A percentile compares a stretch with the other conserved stretches of the same genome.
Conservation (phyloP, 352 stramenopile genomes). For the Pythium aristosporum region DNA sequence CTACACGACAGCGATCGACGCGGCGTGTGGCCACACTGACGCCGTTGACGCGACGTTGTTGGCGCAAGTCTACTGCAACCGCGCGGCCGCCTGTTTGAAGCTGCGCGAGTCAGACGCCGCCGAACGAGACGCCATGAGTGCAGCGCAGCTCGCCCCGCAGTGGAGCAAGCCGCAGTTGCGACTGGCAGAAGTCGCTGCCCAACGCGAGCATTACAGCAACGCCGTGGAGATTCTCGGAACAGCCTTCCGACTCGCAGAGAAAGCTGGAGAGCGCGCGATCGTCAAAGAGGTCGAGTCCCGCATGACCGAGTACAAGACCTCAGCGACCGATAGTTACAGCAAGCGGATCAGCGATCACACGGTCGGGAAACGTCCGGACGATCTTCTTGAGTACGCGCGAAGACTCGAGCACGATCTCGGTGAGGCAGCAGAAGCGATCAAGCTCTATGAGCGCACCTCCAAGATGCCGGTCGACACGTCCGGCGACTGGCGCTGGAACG, state of each 20-base stretch:
- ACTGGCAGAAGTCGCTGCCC: background rate
- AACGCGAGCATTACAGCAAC: background rate
- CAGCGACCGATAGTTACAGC: too few relatives aligned
- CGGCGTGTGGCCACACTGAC: background rate
- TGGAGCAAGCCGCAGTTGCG: slow-evolving; percentile 3
- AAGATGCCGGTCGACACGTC: slow-evolving; percentile 1
- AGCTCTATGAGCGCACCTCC: background rate
- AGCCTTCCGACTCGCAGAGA: background rate
- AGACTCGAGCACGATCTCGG: background rate
- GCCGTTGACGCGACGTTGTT: background rate
- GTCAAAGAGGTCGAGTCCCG: background rate
- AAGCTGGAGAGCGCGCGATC: background rate
- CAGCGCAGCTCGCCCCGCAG: background rate
- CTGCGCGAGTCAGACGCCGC: background rate
- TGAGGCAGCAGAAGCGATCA: background rate
- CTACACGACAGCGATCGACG: slow-evolving; percentile 1
- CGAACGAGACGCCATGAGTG: background rate
- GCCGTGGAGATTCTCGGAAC: background rate
- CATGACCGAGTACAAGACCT: background rate
- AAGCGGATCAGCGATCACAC: background rate
- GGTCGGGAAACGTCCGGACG: background rate
- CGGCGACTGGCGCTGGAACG: background rate
- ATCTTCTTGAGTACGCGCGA: background rate
- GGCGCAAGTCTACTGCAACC: slow-evolving; percentile 5
- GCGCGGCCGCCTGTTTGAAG: background rate